Base-by-base conservation (phyloP, 139 green algal species). In the Chlorella ohadii region DNA sequence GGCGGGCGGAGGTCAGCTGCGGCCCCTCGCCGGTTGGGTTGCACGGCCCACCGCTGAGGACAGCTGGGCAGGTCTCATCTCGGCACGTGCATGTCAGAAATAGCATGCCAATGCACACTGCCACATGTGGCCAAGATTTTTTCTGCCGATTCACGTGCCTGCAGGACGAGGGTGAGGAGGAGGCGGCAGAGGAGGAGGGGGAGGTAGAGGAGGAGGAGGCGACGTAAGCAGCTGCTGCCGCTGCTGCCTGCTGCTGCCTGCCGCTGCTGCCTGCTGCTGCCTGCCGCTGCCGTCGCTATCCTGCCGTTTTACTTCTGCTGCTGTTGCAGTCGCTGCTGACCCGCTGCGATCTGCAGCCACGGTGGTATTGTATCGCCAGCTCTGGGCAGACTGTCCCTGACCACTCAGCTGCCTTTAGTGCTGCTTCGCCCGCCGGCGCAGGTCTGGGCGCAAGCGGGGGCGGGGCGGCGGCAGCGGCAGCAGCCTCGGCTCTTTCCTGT, bases 401-500 rank as follows among this genome's bases (percentile, higher is more conserved):
- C 28, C n/a, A 5, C 64, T 39, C 1, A 28, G 3, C 27, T 31
- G 56, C 81, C 90, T 34, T 83, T 20, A 0, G 4, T 68, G 63
- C 67, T 38, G 33, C 67, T 51, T 6, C 19, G 34, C 70, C 38
- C 23, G 38, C 70, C 72, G 33, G 78, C 9, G 70, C 63, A 12
- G 51, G 33, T 59, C 51, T 4, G 57, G 59, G 4, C 61, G 83
- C 47, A 85, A 86, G 81, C 76, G 63, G n/a, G 77, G 51, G 51
- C 51, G 85, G 57, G 64, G 33, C 33, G 38, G n/a, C 16, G 72
- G 47, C 67, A 47, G 27, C 36, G 56, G 76, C 59, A 41, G 72
- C 44, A 67, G 82, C 27, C 70, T 84, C 34, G 66, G 65, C 33
- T 85, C 61, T 34, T 27, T 78, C 22, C 83, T 96, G 56, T 94